Conservation (phyloP, 2,329 filamentous ascomycete species). For the Beauveria asiatica region DNA sequence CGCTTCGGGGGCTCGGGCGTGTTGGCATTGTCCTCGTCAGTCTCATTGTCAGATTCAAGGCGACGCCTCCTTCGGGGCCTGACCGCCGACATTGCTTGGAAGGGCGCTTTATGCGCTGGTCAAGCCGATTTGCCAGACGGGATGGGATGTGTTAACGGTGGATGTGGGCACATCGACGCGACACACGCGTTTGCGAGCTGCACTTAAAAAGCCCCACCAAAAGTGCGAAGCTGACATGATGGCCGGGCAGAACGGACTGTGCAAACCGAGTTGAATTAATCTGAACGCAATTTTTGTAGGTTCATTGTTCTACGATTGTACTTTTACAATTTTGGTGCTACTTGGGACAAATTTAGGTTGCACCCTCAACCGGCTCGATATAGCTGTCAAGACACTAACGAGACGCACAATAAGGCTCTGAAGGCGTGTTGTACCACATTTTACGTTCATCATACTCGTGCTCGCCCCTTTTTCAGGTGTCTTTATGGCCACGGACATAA, state of each 20-base stretch:
- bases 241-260: background rate
- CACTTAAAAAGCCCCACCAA: slow-evolving; percentile 6
- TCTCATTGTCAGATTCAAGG: slow-evolving; percentile 31
- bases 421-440: too few relatives aligned
- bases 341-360: too few relatives aligned
- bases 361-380: too few relatives aligned
- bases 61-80: slow-evolving; percentile 35
- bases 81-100: slow-evolving; percentile 20
- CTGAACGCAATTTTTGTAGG: too few relatives aligned
- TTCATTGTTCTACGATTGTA: too few relatives aligned
- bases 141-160: background rate
- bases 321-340: too few relatives aligned
- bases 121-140: background rate
- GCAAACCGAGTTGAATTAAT: too few relatives aligned
- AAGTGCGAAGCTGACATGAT: background rate
- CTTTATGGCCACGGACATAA: too few relatives aligned
- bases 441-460: too few relatives aligned
- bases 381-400: too few relatives aligned
- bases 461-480: too few relatives aligned
- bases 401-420: too few relatives aligned
- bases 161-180: slow-evolving; percentile 5
- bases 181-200: background rate
- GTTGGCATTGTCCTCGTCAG: slow-evolving; percentile 23
- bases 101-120: background rate
- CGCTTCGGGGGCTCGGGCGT: slow-evolving; percentile 27